phyloP scores from a whole-genome alignment of 129 eudicot genomes.

The Pittosporum tobira region DNA sequence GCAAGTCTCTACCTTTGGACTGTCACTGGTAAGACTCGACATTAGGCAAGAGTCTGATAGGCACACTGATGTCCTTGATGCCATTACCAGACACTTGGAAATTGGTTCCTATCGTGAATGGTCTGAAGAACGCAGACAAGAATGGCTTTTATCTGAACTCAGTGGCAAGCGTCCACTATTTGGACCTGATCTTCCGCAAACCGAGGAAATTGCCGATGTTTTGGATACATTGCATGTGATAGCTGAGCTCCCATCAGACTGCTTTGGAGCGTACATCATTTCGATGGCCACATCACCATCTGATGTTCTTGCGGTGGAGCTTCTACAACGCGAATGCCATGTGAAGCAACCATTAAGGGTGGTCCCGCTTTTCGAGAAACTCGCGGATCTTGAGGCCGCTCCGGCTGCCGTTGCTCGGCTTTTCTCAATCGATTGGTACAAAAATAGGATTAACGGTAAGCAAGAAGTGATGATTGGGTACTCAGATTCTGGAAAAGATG shows the following conservation, averaged over 20 bases:
- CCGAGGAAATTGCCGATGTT: slow-evolving; percentile 91
- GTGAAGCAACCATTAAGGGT: slow-evolving; percentile 76
- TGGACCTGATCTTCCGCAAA: slow-evolving; percentile 86
- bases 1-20: slow-evolving; percentile 92
- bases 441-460: slow-evolving; percentile 73
- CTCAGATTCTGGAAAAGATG: slow-evolving; percentile 97
- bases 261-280: slow-evolving; percentile 96
- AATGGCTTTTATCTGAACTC: slow-evolving; percentile 89
- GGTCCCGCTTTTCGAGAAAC: slow-evolving; percentile 92
- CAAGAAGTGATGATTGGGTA: slow-evolving; percentile 99
- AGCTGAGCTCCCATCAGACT: slow-evolving; percentile 90
- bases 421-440: slow-evolving; percentile 95
- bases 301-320: slow-evolving; percentile 96
- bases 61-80: slow-evolving; percentile 94
- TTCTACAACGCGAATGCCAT: slow-evolving; percentile 91
- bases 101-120: slow-evolving; percentile 92
- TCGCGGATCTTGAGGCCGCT: slow-evolving; percentile 85
- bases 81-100: slow-evolving; percentile 80
- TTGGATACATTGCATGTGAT: slow-evolving; percentile 71
- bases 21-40: slow-evolving; percentile 87
- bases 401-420: slow-evolving; percentile 95
- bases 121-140: slow-evolving; percentile 83
- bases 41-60: slow-evolving; percentile 95
- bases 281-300: slow-evolving; percentile 98
- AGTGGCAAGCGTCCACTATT: slow-evolving; percentile 86